Evolutionary conservation across 1,284 basidiomycete genomes (phyloP).

Genomic region (Testicularia cyperi): DNA sequence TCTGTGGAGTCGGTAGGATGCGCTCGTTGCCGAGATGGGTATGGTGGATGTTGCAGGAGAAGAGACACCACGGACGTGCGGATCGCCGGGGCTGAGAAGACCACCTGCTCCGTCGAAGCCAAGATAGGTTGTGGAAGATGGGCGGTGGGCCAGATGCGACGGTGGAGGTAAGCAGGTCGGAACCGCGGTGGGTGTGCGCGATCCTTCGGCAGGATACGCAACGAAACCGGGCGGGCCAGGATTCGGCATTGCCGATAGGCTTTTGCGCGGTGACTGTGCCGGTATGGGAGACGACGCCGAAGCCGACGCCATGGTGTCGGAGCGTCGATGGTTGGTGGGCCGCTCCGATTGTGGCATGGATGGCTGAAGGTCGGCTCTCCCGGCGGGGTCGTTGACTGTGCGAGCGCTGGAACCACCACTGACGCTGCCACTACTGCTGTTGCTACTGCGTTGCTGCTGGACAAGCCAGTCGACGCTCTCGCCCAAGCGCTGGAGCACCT

Average conservation of each 20-base stretch:
- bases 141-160: slow-evolving; percentile 2
- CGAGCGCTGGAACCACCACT: no score
- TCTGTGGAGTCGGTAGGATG: slow-evolving; percentile 2
- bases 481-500: slow-evolving; percentile 28
- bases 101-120: slow-evolving; percentile 34
- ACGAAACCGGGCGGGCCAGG: no score
- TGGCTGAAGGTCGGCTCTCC: no score
- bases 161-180: slow-evolving; percentile 1
- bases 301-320: slow-evolving; percentile 3
- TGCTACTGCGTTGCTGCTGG: slow-evolving; percentile 14
- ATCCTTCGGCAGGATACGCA: no score
- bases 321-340: slow-evolving; percentile 4
- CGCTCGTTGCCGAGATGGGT: background rate
- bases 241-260: slow-evolving; percentile 2
- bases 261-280: slow-evolving; percentile 14
- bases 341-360: slow-evolving; percentile 1
- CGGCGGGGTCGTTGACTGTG: no score
- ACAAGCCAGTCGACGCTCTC: slow-evolving; percentile 45
- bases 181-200: slow-evolving; percentile 6
- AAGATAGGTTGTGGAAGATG: slow-evolving; percentile 33
- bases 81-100: slow-evolving; percentile 25
- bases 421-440: slow-evolving; percentile 6
- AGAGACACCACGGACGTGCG: slow-evolving; percentile 7
- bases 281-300: slow-evolving; percentile 16
- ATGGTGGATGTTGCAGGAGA: no score